Evolutionary conservation across 75 land plant genomes (phyloP), one percentile per base, ranked within the genome.

Genomic region (Sequoia sempervirens): DNA sequence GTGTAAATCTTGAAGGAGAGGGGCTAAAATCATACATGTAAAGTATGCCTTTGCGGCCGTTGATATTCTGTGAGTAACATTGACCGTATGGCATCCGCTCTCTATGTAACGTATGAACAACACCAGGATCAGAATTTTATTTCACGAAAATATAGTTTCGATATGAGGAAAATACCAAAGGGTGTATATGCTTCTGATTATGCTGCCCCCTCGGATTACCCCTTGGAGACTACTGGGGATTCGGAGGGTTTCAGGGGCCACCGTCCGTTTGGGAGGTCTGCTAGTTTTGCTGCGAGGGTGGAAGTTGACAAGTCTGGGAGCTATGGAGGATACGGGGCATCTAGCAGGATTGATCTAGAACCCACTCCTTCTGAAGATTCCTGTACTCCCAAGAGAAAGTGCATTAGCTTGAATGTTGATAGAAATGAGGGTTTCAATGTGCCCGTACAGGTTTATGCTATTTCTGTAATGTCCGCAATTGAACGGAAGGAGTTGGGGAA

Each of bases 321-420:
- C 20, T 45, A 30, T 80, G 81, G 81, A 30, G 94, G 90, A 70
- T 89, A 86, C 81, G 90, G 86, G 32, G 90, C 92, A 82, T 89
- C 86, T 0, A 88, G 83, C 9, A 81, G 88, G 46, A 64, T 87
- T 83, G 94, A 91, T 41, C 80, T 81, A 4, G 90, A 86, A 32
- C 69, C 87, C 52, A 85, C 86, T 26, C 87, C 87, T 41, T 87
- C 93, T 5, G 96, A 92, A 76, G 94, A 91, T 85, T 92, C 93
- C 0, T 86, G 84, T 76, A 86, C 87, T 2, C 90, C 91, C 9
- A 93, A 88, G 72, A 91, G 95, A 87, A 96, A 95, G 82, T 90
- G 92, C 14, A 88, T 92, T 81, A 89, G 91, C 79, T 84, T 93
- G 84, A 92, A 92, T 82, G 83, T 36, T 14, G 88, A 87, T 43